Evolutionary conservation across 2,329 filamentous ascomycete species (phyloP), one percentile per base, ranked within the genome.

Genomic region (Macrophomina pseudophaseolina): DNA sequence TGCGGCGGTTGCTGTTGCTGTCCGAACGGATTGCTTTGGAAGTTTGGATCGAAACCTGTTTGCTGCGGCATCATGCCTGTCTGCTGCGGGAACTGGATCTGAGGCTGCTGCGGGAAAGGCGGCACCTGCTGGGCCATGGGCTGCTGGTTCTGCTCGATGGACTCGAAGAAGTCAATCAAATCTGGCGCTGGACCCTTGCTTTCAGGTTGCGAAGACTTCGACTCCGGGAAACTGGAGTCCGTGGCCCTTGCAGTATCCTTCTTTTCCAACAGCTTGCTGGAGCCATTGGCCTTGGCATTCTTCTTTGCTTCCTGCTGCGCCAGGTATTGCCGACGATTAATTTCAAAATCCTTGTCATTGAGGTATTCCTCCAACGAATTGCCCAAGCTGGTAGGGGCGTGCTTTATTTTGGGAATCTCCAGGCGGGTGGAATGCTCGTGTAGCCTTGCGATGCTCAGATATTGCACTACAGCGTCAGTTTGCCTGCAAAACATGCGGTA

Each of bases 401-500:
- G 95, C 81, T 97, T 98, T 71, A 99, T 86, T 81, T 97, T 97
- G 9, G 95, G 95, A 7, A 99, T 96, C 74, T 97, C 93, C 46
- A 99, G 87, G 68, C 94, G 86, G 5, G 95, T 99, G 70, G 94
- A 92, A 75, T 94, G 90, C 80, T 98, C 93, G 76, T 94, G 95
- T 75, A 95, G 91, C 69, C 94, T 88, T 52, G 95, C 95, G 51
- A 94, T 86, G 72, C 90, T 90, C 53, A 99, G 86, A 74, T 94
- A 99, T 73, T 93, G 89, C 16, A 99, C 94, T 0, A 98, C 94
- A 70, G 90, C 88, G 72, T 98, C 94, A 6, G 95, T 99, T 78
- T 97, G 94, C 73, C 88, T 91, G 16, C 93, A 93, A 74, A 99
- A 99, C 16, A 86, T 91, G 75, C 94, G 92, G 80, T 99, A 99